Evolutionary conservation across 2,329 filamentous ascomycete genomes (phyloP).

Genomic region (Coniochaeta sp.): DNA sequence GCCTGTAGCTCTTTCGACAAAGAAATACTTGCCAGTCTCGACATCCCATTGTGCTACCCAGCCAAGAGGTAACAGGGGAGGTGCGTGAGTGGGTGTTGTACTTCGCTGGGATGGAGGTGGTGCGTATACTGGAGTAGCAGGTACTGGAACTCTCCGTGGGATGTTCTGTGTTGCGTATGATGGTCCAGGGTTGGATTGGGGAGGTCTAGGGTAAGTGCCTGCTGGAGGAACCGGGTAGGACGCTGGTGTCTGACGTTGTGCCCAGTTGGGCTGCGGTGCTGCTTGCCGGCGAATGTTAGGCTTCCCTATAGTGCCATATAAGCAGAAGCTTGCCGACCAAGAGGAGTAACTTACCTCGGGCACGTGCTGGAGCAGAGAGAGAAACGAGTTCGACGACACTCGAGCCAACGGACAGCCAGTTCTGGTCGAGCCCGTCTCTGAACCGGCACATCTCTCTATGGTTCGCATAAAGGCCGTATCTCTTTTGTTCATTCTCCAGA

Average conservation of each 20-base stretch:
- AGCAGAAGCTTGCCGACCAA: not conserved
- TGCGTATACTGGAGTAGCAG: not conserved
- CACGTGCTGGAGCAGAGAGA: not conserved
- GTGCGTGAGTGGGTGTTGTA: not conserved
- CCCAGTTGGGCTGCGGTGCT: not conserved
- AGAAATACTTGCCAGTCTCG: constrained; percentile 1
- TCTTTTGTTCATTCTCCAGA: not conserved
- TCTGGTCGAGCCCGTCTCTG: constrained; percentile 1
- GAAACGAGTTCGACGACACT: not conserved
- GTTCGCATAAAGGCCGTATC: not conserved
- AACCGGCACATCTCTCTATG: not conserved
- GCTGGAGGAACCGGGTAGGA: not conserved
- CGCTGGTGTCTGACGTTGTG: not conserved
- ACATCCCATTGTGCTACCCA: constrained; percentile 1
- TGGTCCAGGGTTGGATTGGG: not conserved
- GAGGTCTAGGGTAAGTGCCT: not conserved
- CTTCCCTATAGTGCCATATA: not conserved
- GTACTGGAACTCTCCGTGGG: not conserved
- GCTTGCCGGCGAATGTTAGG: not conserved
- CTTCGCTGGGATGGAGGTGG: not conserved
- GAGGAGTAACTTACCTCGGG: not conserved
- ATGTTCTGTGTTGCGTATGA: not conserved
- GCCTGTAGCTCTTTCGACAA: not conserved
- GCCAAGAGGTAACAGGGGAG: not conserved
- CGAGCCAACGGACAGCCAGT: not conserved